Percentiles rank a stretch among this genome's conserved stretches.
phyloP scores from a whole-genome alignment of 371 early-diverging fungal genomes.

The Mucor racemosus region DNA sequence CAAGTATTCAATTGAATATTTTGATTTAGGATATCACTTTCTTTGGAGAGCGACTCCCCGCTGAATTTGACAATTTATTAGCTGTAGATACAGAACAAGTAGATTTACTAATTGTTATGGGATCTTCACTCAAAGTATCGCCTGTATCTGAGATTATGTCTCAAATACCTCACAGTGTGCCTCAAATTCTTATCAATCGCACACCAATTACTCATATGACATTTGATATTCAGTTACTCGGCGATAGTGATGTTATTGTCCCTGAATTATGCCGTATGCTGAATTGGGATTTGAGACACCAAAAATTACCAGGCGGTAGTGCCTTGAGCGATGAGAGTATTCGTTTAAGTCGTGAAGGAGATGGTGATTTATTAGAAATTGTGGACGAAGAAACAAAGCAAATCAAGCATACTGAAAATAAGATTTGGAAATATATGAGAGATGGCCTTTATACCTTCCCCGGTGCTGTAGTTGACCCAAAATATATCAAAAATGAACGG shows the following conservation, averaged over 20 bases:
- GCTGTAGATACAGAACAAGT: conserved; percentile 72
- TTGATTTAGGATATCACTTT: conserved; percentile 83
- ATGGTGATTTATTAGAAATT: conserved; percentile 20
- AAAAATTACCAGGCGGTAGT: conserved; percentile 59
- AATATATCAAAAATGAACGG: conserved; percentile 32
- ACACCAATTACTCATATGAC: conserved; percentile 82
- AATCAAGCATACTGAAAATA: conserved; percentile 15
- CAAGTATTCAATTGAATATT: background rate
- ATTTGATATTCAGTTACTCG: conserved; percentile 91
- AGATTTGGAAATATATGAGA: conserved; percentile 36
- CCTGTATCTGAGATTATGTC: conserved; percentile 93
- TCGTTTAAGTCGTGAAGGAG: conserved; percentile 18
- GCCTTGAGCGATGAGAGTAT: conserved; percentile 44
- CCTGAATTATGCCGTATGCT: conserved; percentile 75
- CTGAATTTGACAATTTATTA: conserved; percentile 75
- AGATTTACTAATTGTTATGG: conserved; percentile 93
- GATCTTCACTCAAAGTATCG: conserved; percentile 93
- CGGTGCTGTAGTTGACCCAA: conserved; percentile 45
- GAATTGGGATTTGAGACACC: conserved; percentile 74
- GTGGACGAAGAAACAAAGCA: conserved; percentile 18
- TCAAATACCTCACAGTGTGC: conserved; percentile 80
- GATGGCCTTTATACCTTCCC: conserved; percentile 54
- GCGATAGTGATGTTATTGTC: conserved; percentile 87
- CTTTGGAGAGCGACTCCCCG: conserved; percentile 91
- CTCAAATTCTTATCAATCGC: conserved; percentile 91